phyloP scores from a whole-genome alignment of 2,329 filamentous ascomycete species.

The Chaetoscypha palmicola region DNA sequence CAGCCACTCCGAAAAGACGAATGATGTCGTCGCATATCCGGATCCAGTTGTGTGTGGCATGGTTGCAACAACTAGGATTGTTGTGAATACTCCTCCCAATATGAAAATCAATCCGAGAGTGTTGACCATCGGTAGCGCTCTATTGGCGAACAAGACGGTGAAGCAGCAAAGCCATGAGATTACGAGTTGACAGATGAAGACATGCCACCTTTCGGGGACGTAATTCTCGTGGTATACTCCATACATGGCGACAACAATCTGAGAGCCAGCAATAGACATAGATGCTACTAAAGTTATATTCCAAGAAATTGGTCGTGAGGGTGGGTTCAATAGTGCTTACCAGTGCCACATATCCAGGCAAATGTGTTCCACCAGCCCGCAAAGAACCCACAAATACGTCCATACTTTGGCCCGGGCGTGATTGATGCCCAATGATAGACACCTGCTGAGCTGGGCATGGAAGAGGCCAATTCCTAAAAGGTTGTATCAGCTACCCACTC shows the following conservation, averaged over 20 bases:
- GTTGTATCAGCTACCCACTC: background rate
- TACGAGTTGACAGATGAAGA: constrained; percentile 43
- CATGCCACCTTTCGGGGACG: constrained; percentile 41
- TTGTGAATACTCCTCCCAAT: constrained; percentile 46
- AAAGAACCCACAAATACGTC: constrained; percentile 41
- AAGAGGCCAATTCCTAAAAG: constrained; percentile 23
- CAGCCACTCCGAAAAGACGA: constrained; percentile 40
- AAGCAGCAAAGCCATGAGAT: constrained; percentile 40
- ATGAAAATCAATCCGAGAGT: constrained; percentile 48
- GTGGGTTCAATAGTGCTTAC: constrained; percentile 9
- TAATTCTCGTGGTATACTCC: constrained; percentile 41
- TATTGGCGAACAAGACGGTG: constrained; percentile 47
- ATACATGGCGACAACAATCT: constrained; percentile 42
- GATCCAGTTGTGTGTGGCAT: constrained; percentile 42
- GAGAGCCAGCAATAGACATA: constrained; percentile 34
- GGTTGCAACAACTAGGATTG: constrained; percentile 37
- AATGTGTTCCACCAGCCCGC: constrained; percentile 47
- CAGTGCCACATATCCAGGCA: constrained; percentile 32
- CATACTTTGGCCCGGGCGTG: constrained; percentile 40
- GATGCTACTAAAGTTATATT: constrained; percentile 15
- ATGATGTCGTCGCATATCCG: constrained; percentile 35
- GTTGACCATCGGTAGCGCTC: constrained; percentile 44
- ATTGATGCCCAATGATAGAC: constrained; percentile 49
- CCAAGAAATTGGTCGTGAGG: no score
- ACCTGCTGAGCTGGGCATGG: constrained; percentile 25